phyloP scores from a whole-genome alignment of 2,329 filamentous ascomycete genomes.

The Septoria linicola region DNA sequence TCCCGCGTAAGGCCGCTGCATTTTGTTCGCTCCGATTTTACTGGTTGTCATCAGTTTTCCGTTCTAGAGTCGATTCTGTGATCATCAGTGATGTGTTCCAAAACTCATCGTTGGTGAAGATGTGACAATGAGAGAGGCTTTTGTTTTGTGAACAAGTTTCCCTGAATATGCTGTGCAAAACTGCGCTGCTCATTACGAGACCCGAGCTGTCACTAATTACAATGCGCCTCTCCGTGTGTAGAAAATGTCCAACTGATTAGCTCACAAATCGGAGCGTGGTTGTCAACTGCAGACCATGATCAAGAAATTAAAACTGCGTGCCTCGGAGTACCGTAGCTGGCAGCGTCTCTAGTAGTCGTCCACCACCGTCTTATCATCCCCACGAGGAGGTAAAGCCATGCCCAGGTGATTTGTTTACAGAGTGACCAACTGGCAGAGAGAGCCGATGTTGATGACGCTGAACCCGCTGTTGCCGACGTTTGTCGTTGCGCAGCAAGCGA shows the following conservation, averaged over 20 bases:
- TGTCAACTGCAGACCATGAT: slow-evolving; percentile 20
- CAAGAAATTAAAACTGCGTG: slow-evolving; percentile 21
- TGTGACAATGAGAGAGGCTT: neutral
- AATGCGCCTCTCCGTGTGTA: slow-evolving; percentile 22
- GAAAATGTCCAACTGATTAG: slow-evolving; percentile 20
- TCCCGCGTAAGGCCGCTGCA: too few relatives aligned
- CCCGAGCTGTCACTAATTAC: slow-evolving; percentile 23
- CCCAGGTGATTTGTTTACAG: slow-evolving; percentile 10
- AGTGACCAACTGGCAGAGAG: slow-evolving; percentile 13
- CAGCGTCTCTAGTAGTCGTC: slow-evolving; percentile 15
- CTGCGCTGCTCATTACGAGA: slow-evolving; percentile 22
- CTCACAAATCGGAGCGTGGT: slow-evolving; percentile 12
- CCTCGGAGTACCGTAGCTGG: slow-evolving; percentile 21
- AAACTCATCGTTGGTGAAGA: too few relatives aligned
- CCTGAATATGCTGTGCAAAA: slow-evolving; percentile 21
- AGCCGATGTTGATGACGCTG: slow-evolving; percentile 12
- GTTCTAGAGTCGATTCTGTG: too few relatives aligned
- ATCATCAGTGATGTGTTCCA: too few relatives aligned
- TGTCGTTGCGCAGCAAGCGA: slow-evolving; percentile 16
- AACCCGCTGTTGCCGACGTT: neutral
- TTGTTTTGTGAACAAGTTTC: slow-evolving; percentile 16
- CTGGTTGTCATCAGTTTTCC: neutral
- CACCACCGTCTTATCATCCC: slow-evolving; percentile 16
- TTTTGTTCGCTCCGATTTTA: neutral
- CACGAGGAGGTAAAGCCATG: slow-evolving; percentile 6